Percentiles rank a stretch among this genome's conserved stretches.
These are phyloP conservation scores for Teunomyces pallodes DNA, from an alignment of 805 yeast species.

Conservation along the genomic window DNA sequence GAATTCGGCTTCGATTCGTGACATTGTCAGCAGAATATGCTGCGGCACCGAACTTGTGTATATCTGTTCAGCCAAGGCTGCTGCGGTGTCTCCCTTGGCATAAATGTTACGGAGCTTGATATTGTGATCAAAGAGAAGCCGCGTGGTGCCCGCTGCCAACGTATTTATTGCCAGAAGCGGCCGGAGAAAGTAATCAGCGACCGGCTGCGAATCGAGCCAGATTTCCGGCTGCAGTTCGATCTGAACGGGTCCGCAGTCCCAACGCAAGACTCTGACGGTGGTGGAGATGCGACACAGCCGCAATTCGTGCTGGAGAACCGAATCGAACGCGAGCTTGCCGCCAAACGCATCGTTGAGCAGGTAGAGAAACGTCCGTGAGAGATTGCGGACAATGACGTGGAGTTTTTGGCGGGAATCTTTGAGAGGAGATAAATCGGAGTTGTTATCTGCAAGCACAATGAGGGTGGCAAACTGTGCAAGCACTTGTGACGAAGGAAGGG, in stretches of 20 bases:
- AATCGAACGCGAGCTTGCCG: conserved; percentile 8
- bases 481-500: conserved; percentile 7
- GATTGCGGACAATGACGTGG: conserved; percentile 36
- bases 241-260: conserved; percentile 45
- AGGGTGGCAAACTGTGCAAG: conserved; percentile 16
- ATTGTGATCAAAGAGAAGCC: conserved; percentile 37
- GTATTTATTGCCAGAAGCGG: conserved; percentile 46
- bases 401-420: conserved; percentile 7
- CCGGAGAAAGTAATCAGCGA: conserved; percentile 40
- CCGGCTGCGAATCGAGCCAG: background rate
- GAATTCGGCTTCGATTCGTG: conserved; percentile 37
- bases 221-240: conserved; percentile 36
- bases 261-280: conserved; percentile 42
- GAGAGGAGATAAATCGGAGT: conserved; percentile 16
- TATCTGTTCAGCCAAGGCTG: conserved; percentile 43
- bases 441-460: conserved; percentile 13
- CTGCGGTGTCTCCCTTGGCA: conserved; percentile 59
- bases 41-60: conserved; percentile 35
- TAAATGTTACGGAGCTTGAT: conserved; percentile 53
- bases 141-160: conserved; percentile 50
- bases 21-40: conserved; percentile 32
- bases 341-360: conserved; percentile 25
- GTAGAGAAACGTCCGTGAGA: conserved; percentile 31
- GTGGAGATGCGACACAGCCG: conserved; percentile 28
- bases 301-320: conserved; percentile 12